phyloP scores from a whole-genome alignment of 495 filamentous ascomycete species.

The Penicillium riverlandense region DNA sequence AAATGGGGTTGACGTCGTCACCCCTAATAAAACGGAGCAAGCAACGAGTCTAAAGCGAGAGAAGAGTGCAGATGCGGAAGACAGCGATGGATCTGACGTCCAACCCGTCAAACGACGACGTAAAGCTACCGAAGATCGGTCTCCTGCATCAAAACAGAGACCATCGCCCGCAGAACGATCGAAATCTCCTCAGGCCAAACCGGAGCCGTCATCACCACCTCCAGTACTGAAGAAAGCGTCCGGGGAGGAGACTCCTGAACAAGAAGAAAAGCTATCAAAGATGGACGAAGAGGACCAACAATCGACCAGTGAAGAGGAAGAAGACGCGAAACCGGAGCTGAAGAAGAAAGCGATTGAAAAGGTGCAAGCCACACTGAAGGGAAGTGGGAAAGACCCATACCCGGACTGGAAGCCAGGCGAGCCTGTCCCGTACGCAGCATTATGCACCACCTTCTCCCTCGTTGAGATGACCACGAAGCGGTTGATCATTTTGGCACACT shows the following conservation, averaged over 20 bases:
- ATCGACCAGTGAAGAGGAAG: constrained; percentile 48
- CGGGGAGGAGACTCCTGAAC: constrained; percentile 27
- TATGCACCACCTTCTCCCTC: constrained; percentile 89
- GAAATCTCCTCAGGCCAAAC: constrained; percentile 10
- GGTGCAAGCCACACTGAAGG: constrained; percentile 69
- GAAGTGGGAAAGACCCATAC: constrained; percentile 68
- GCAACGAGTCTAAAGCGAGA: constrained; percentile 28
- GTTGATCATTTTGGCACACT: constrained; percentile 77
- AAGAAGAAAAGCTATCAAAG: constrained; percentile 29
- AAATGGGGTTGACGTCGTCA: constrained; percentile 17
- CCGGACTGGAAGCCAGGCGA: constrained; percentile 88
- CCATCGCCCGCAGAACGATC: constrained; percentile 19
- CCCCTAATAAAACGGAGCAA: constrained; percentile 1
- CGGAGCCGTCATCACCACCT: constrained; percentile 15
- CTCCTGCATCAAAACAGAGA: constrained; percentile 14
- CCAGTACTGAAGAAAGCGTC: constrained; percentile 25
- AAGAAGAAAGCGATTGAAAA: constrained; percentile 73
- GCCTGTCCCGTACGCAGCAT: constrained; percentile 88
- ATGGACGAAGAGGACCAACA: constrained; percentile 41
- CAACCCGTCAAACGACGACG: constrained; percentile 43
- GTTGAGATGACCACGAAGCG: constrained; percentile 91
- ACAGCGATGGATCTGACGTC: constrained; percentile 44
- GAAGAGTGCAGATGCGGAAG: constrained; percentile 27
- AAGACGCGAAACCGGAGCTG: constrained; percentile 68
- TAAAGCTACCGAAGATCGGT: constrained; percentile 11